A percentile compares a stretch with the other conserved stretches of the same genome.
Evolutionary conservation across 2,329 filamentous ascomycete species (phyloP).

Genomic region (Fusarium penzigii): DNA sequence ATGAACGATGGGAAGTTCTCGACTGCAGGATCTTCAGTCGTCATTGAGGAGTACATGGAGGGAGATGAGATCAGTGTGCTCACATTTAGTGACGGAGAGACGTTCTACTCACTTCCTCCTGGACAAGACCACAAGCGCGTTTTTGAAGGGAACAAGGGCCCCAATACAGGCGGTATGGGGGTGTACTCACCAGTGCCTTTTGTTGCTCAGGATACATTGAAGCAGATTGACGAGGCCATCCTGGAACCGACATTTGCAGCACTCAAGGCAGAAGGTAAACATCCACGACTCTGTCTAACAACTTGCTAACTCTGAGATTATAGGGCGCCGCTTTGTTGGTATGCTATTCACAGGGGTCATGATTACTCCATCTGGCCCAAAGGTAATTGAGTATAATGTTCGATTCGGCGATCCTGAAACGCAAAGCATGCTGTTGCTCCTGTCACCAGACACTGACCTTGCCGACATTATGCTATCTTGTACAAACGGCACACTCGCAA

Average conservation of each 20-base stretch:
- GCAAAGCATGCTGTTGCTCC: slow-evolving; percentile 75
- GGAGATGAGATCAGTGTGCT: slow-evolving; percentile 71
- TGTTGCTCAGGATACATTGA: slow-evolving; percentile 51
- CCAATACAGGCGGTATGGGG: slow-evolving; percentile 76
- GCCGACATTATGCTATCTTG: slow-evolving; percentile 83
- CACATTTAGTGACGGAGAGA: slow-evolving; percentile 67
- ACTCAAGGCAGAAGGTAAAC: slow-evolving; percentile 57
- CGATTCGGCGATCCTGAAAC: slow-evolving; percentile 88
- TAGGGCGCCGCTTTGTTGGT: slow-evolving; percentile 56
- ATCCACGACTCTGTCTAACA: neutral
- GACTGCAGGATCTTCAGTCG: slow-evolving; percentile 65
- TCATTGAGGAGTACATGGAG: slow-evolving; percentile 71
- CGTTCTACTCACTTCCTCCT: slow-evolving; percentile 64
- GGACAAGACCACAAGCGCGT: slow-evolving; percentile 76
- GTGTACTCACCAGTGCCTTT: slow-evolving; percentile 68
- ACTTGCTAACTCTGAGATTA: neutral
- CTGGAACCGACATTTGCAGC: slow-evolving; percentile 65
- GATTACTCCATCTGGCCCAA: slow-evolving; percentile 75
- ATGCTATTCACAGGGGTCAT: slow-evolving; percentile 81
- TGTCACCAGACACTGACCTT: slow-evolving; percentile 75
- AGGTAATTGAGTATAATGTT: slow-evolving; percentile 86
- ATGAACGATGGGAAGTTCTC: slow-evolving; percentile 70
- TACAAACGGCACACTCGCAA: slow-evolving; percentile 68
- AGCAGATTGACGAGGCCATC: slow-evolving; percentile 59
- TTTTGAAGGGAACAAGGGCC: slow-evolving; percentile 66